Conservation (phyloP, 129 eudicot species). For the Arctium lappa region DNA sequence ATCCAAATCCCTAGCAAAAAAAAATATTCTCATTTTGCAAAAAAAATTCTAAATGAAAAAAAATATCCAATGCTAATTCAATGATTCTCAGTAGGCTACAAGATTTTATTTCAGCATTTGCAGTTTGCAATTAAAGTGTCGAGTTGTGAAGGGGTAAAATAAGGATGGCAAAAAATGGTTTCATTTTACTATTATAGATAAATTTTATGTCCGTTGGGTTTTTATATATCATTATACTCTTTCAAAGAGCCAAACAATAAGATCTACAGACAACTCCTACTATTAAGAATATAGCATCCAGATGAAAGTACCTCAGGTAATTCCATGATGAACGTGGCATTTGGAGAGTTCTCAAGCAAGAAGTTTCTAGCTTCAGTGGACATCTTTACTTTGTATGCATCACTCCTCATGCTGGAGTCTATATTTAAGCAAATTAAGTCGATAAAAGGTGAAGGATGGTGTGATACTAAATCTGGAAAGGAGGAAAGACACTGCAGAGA, state of each 20-base stretch:
- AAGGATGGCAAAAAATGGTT: too few species aligned
- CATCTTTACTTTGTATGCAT: neutral
- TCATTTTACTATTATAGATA: neutral
- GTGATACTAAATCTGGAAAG: neutral
- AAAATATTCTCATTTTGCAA: neutral
- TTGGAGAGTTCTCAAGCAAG: slow-evolving; percentile 24
- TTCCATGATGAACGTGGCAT: slow-evolving; percentile 9
- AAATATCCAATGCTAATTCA: neutral
- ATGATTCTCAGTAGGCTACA: neutral
- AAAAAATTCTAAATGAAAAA: neutral
- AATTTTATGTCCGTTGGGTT: neutral
- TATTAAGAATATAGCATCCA: neutral
- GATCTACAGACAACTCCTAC: neutral
- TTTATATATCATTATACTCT: neutral
- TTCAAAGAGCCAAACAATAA: neutral
- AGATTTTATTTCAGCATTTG: neutral
- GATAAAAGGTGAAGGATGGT: slow-evolving; percentile 1
- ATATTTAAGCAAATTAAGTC: neutral
- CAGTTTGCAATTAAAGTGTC: neutral
- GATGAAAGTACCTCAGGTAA: slow-evolving; percentile 14
- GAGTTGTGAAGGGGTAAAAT: neutral
- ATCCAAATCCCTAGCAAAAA: neutral
- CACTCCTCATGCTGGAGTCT: neutral
- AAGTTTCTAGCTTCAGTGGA: slow-evolving; percentile 11
- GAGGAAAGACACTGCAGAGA: neutral